A percentile compares a stretch with the other conserved stretches of the same genome.
These are phyloP conservation scores for Yarrowia keelungensis DNA, from an alignment of 805 yeast species.

Conservation along the genomic window DNA sequence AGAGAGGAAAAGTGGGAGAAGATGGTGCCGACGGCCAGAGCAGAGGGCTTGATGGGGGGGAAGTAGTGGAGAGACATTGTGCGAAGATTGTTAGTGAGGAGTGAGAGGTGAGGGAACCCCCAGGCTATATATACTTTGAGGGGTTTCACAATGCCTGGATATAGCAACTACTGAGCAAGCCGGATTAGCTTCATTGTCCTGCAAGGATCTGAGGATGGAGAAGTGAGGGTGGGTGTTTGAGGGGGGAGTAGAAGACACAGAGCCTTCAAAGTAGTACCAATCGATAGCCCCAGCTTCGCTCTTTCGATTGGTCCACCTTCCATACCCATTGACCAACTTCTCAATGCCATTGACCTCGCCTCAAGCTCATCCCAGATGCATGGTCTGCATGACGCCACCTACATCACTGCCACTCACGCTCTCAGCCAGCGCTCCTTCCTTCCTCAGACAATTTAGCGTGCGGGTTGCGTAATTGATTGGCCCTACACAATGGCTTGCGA, in stretches of 20 bases:
- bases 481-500: background rate
- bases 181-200: conserved; percentile 10
- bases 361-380: conserved; percentile 25
- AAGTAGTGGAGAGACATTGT: conserved; percentile 45
- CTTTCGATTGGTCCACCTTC: no score
- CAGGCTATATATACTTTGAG: conserved; percentile 34
- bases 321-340: no score
- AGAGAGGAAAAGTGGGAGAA: conserved; percentile 51
- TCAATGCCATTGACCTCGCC: background rate
- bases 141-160: conserved; percentile 25
- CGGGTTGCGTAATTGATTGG: conserved; percentile 13
- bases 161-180: conserved; percentile 25
- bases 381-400: conserved; percentile 30
- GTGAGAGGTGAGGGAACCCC: background rate
- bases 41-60: conserved; percentile 43
- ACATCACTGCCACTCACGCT: background rate
- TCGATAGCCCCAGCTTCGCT: no score
- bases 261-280: background rate
- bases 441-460: conserved; percentile 3
- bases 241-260: background rate
- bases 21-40: conserved; percentile 53
- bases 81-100: background rate
- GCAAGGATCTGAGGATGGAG: no score
- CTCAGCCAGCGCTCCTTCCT: background rate
- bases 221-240: background rate